Evolutionary conservation across 2,329 filamentous ascomycete species (phyloP).

Genomic region (Alternaria viburni): DNA sequence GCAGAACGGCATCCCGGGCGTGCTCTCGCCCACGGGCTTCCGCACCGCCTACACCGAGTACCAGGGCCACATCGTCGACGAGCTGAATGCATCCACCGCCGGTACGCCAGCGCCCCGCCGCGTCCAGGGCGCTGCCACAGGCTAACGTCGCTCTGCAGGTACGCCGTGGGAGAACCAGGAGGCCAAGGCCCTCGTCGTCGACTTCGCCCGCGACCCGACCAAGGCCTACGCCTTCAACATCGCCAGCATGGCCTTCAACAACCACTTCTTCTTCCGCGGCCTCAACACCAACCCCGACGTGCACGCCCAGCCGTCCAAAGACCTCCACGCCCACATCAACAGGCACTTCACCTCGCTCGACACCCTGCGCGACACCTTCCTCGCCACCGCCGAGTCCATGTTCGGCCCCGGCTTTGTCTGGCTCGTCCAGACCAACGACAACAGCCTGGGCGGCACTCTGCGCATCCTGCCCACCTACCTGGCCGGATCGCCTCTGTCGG

Average conservation of each 20-base stretch:
- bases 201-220: conserved; percentile 78
- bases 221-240: conserved; percentile 89
- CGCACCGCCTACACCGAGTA: conserved; percentile 83
- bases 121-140: not conserved
- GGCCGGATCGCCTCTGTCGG: conserved; percentile 85
- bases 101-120: conserved; percentile 60
- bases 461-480: conserved; percentile 88
- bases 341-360: conserved; percentile 81
- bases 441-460: conserved; percentile 54
- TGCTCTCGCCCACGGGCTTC: conserved; percentile 74
- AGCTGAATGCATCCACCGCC: conserved; percentile 74
- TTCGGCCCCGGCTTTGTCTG: conserved; percentile 98
- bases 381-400: conserved; percentile 84
- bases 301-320: conserved; percentile 38
- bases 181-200: conserved; percentile 72
- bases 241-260: conserved; percentile 96
- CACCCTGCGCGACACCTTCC: conserved; percentile 78
- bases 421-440: conserved; percentile 69
- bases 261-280: conserved; percentile 77
- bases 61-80: conserved; percentile 74
- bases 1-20: conserved; percentile 66
- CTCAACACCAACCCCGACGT: conserved; percentile 47
- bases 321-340: conserved; percentile 68
- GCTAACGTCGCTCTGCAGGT: conserved; percentile 54
- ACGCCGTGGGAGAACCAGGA: conserved; percentile 67